Conservation (phyloP, 495 filamentous ascomycete species). For the Xanthoparmelia taractica region DNA sequence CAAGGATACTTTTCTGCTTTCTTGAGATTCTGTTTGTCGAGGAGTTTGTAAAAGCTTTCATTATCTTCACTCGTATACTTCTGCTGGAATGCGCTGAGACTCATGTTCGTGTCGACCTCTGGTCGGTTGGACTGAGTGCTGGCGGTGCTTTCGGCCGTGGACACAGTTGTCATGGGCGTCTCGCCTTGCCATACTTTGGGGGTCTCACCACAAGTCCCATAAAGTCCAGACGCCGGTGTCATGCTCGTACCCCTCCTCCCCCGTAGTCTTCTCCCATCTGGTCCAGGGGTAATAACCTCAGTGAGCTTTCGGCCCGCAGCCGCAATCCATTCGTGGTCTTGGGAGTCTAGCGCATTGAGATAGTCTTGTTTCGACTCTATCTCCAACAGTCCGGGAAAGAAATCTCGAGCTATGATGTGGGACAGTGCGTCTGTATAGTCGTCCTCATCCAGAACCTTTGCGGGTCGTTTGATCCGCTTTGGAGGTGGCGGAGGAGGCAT, state of each 20-base stretch:
- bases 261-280: slow-evolving; percentile 38
- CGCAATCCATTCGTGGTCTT: slow-evolving; percentile 78
- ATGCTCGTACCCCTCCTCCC: slow-evolving; percentile 32
- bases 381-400: slow-evolving; percentile 88
- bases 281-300: slow-evolving; percentile 73
- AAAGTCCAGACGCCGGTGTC: slow-evolving; percentile 23
- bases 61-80: slow-evolving; percentile 97
- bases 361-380: slow-evolving; percentile 84
- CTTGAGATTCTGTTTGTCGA: slow-evolving; percentile 87
- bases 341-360: slow-evolving; percentile 78
- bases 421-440: slow-evolving; percentile 84
- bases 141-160: slow-evolving; percentile 33
- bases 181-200: slow-evolving; percentile 53
- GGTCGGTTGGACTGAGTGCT: slow-evolving; percentile 31
- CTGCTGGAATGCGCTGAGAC: slow-evolving; percentile 74
- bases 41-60: slow-evolving; percentile 83
- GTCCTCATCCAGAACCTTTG: slow-evolving; percentile 88
- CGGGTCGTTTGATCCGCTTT: slow-evolving; percentile 88
- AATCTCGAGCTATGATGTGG: slow-evolving; percentile 93
- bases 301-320: slow-evolving; percentile 64
- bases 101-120: slow-evolving; percentile 69
- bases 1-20: slow-evolving; percentile 74
- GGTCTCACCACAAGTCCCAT: slow-evolving; percentile 37
- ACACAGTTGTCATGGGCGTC: slow-evolving; percentile 56
- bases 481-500: slow-evolving; percentile 87